Evolutionary conservation across 306 rosid species (phyloP).

Genomic region (Trifolium pratense): DNA sequence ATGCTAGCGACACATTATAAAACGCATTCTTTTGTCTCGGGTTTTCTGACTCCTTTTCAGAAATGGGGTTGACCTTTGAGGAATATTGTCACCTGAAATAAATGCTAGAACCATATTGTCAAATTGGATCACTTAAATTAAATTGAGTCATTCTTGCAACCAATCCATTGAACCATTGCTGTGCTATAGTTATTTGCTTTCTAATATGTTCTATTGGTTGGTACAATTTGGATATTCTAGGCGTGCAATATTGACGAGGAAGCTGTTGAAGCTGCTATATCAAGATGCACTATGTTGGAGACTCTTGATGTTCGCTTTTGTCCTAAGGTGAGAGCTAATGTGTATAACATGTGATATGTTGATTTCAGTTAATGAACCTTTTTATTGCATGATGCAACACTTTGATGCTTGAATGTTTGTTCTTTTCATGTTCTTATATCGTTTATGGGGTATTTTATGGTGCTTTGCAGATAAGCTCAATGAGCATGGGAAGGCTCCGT

Average conservation of each 20-base stretch:
- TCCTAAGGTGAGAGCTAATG: conserved; percentile 68
- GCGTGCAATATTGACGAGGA: conserved; percentile 86
- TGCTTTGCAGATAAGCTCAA: conserved; percentile 59
- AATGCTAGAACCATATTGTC: no score
- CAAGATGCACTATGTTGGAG: conserved; percentile 86
- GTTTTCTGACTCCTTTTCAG: no score
- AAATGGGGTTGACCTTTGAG: no score
- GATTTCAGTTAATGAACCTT: conserved; percentile 20
- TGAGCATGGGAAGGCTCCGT: conserved; percentile 80
- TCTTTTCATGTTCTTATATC: not conserved
- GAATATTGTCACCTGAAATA: no score
- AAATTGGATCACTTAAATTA: no score
- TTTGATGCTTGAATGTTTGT: not conserved
- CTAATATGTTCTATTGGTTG: not conserved
- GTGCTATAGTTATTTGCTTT: conserved; percentile 2
- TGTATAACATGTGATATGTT: not conserved
- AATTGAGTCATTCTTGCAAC: conserved; percentile 21
- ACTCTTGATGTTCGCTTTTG: conserved; percentile 97
- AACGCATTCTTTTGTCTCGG: not conserved
- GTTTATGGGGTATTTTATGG: conserved; percentile 3
- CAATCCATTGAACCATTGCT: not conserved
- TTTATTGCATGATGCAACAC: not conserved
- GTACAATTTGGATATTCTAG: conserved; percentile 49
- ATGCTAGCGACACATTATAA: conserved; percentile 8
- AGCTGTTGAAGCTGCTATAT: conserved; percentile 83